A percentile compares a stretch with the other conserved stretches of the same genome.
Conservation (phyloP, 148 eudicot genomes). For the Limonium bicolor region DNA sequence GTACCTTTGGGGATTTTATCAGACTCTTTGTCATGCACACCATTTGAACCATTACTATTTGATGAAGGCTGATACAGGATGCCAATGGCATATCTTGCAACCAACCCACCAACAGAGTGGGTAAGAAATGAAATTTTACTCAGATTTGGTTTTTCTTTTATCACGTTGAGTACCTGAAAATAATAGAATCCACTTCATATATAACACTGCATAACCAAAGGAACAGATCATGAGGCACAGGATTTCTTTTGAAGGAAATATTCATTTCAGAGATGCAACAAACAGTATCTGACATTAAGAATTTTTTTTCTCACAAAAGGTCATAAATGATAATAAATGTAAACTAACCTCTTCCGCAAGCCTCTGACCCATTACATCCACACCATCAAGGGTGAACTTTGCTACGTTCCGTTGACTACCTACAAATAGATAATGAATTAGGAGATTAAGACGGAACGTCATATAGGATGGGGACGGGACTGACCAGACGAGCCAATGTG, state of each 20-base stretch:
- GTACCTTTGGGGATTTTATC: slow-evolving; percentile 38
- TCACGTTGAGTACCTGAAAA: slow-evolving; percentile 70
- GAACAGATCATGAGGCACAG: no score
- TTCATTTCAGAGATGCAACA: no score
- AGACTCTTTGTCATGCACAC: slow-evolving; percentile 14
- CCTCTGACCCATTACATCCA: slow-evolving; percentile 94
- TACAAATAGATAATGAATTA: slow-evolving; percentile 22
- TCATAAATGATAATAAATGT: no score
- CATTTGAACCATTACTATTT: slow-evolving; percentile 9
- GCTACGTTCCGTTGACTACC: slow-evolving; percentile 80
- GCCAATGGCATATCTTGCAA: slow-evolving; percentile 91
- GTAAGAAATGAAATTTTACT: slow-evolving; percentile 82
- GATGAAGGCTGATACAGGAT: slow-evolving; percentile 47
- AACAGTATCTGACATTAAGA: no score
- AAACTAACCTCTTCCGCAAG: slow-evolving; percentile 74
- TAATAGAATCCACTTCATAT: slow-evolving; percentile 1
- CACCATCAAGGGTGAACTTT: slow-evolving; percentile 67
- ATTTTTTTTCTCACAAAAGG: no score
- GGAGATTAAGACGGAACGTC: no score
- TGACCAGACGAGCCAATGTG: no score
- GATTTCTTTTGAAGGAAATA: no score
- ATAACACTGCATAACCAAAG: no score
- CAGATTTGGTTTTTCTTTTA: slow-evolving; percentile 39
- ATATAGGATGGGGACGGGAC: no score
- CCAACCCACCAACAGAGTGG: slow-evolving; percentile 95